These are phyloP conservation scores for Colletotrichum liaoningense DNA, from an alignment of 2,329 filamentous ascomycete species.

Conservation along the genomic window DNA sequence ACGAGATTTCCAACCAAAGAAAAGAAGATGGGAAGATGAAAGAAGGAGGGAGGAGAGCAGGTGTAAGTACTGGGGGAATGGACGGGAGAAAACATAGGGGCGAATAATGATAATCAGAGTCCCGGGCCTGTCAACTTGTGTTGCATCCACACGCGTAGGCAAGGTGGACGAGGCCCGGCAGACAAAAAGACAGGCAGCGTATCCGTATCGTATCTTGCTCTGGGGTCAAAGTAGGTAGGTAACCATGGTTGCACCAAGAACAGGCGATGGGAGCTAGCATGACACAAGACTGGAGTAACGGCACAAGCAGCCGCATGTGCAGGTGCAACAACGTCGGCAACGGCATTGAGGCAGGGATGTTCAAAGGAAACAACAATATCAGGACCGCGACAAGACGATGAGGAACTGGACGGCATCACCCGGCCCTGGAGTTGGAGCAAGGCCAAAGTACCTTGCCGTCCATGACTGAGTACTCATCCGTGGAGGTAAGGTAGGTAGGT, in stretches of 20 bases:
- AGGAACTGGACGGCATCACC: background rate
- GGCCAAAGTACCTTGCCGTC: background rate
- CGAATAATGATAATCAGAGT: conserved; percentile 5
- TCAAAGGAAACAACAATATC: background rate
- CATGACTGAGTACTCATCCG: background rate
- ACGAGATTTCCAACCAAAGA: background rate
- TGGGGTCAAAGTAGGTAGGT: background rate
- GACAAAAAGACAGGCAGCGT: conserved; percentile 15
- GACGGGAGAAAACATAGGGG: conserved; percentile 8
- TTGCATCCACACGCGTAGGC: background rate
- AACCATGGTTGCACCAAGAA: conserved; percentile 25
- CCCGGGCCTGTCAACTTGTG: background rate
- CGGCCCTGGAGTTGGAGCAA: background rate
- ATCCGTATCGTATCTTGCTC: conserved; percentile 19
- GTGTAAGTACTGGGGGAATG: background rate
- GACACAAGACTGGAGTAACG: conserved; percentile 8
- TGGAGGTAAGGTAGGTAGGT: background rate
- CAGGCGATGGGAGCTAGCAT: conserved; percentile 19
- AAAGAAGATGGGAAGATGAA: background rate
- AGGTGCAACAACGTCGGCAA: background rate
- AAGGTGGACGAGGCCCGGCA: background rate
- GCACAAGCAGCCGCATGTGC: conserved; percentile 12
- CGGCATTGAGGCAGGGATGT: background rate
- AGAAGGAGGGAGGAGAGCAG: conserved; percentile 3
- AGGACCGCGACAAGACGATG: background rate